Percentiles rank a stretch among this genome's conserved stretches.
Evolutionary conservation across 768 basidiomycete species (phyloP).

Genomic region (Boletus pseudo-olivaceus): DNA sequence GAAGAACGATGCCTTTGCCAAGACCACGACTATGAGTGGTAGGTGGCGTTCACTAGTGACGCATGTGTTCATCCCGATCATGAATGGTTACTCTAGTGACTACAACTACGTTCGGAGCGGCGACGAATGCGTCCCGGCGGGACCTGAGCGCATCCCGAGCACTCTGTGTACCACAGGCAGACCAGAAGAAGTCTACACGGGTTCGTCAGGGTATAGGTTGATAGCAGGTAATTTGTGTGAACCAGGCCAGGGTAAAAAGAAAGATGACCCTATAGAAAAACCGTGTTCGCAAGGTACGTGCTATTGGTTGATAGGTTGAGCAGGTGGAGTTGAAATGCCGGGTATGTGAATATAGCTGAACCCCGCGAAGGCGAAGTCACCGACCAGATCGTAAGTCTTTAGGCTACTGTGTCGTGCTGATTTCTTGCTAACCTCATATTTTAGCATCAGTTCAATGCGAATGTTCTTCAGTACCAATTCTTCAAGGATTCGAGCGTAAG

Average conservation of each 20-base stretch:
- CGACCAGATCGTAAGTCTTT: conserved; percentile 61
- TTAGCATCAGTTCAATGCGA: conserved; percentile 63
- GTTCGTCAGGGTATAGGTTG: conserved; percentile 88
- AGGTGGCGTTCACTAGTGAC: conserved; percentile 23
- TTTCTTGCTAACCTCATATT: conserved; percentile 6
- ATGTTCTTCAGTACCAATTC: conserved; percentile 76
- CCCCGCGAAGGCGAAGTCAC: conserved; percentile 75
- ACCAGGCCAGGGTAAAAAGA: conserved; percentile 50
- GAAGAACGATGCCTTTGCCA: conserved; percentile 82
- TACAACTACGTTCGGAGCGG: conserved; percentile 83
- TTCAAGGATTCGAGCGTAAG: conserved; percentile 75
- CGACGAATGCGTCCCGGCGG: conserved; percentile 74
- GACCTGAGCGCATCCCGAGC: conserved; percentile 83
- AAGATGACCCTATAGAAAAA: conserved; percentile 70
- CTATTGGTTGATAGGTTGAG: neutral
- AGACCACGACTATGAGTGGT: conserved; percentile 95
- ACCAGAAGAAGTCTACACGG: conserved; percentile 62
- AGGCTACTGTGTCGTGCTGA: neutral
- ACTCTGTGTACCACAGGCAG: conserved; percentile 56
- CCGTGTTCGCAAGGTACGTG: conserved; percentile 68
- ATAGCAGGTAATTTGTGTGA: conserved; percentile 92
- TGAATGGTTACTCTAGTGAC: conserved; percentile 50
- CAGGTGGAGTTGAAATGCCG: neutral
- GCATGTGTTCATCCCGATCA: neutral
- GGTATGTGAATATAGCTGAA: conserved; percentile 48